A percentile compares a stretch with the other conserved stretches of the same genome.
Conservation (phyloP, 2,329 filamentous ascomycete species). For the Exophiala dermatitidis region DNA sequence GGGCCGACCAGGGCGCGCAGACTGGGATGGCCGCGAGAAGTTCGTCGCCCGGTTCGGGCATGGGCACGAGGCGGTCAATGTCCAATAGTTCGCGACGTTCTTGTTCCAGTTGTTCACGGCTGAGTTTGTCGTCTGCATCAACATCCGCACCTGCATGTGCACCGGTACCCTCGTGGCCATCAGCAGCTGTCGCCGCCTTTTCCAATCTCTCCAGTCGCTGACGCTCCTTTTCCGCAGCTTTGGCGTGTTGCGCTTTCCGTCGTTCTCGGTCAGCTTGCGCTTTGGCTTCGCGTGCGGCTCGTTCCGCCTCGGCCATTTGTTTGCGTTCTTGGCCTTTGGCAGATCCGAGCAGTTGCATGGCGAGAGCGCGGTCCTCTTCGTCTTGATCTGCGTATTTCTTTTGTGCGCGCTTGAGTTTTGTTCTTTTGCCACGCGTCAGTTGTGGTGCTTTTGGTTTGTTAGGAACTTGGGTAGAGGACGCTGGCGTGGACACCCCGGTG, state of each 20-base stretch:
- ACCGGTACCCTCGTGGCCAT: conserved; percentile 43
- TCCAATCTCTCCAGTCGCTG: conserved; percentile 68
- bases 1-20: conserved; percentile 57
- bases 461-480: conserved; percentile 20
- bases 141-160: not conserved
- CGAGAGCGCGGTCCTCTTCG: conserved; percentile 79
- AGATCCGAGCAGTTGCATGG: conserved; percentile 82
- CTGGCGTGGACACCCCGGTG: conserved; percentile 19
- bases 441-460: conserved; percentile 20
- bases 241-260: conserved; percentile 70
- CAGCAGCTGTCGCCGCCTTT: conserved; percentile 37
- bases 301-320: conserved; percentile 58
- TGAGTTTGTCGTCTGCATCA: conserved; percentile 54
- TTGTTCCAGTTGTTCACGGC: conserved; percentile 40
- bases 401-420: conserved; percentile 51
- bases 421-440: conserved; percentile 30
- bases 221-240: conserved; percentile 55
- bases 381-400: conserved; percentile 88
- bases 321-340: conserved; percentile 55
- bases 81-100: conserved; percentile 44
- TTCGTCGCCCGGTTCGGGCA: conserved; percentile 73
- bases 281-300: conserved; percentile 64
- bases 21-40: conserved; percentile 54
- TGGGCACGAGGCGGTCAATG: conserved; percentile 68
- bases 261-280: conserved; percentile 64